Percentiles rank a stretch among this genome's conserved stretches.
phyloP scores from a whole-genome alignment of 2,329 filamentous ascomycete genomes.

The Aspergillus fructus region DNA sequence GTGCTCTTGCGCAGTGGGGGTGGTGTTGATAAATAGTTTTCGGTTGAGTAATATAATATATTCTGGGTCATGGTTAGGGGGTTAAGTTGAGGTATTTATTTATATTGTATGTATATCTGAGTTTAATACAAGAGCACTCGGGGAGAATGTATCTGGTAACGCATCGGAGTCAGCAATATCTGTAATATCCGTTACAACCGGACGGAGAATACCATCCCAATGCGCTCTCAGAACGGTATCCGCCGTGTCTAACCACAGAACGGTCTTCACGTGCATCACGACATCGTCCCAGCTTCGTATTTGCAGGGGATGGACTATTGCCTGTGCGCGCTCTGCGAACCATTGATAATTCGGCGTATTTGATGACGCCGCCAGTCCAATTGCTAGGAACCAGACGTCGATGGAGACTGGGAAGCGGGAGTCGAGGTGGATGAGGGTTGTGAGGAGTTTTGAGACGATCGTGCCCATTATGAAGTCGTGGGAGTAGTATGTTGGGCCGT shows the following conservation, averaged over 20 bases:
- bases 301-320: conserved; percentile 10
- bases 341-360: conserved; percentile 18
- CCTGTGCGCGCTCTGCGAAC: conserved; percentile 18
- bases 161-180: background rate
- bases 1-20: background rate
- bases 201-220: conserved; percentile 18
- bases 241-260: conserved; percentile 24
- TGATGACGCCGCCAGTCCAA: conserved; percentile 39
- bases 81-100: no score
- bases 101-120: background rate
- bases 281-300: conserved; percentile 12
- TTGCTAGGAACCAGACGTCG: conserved; percentile 44
- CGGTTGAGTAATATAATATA: background rate
- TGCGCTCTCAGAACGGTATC: conserved; percentile 20
- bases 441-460: conserved; percentile 34
- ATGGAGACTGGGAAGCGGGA: conserved; percentile 24
- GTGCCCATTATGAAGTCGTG: conserved; percentile 45
- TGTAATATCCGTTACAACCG: background rate
- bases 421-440: conserved; percentile 27
- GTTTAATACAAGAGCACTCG: background rate
- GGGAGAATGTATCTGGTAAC: background rate
- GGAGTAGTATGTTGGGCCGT: conserved; percentile 58
- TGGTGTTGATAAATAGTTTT: background rate
- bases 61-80: no score
- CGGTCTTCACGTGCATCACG: conserved; percentile 12